Conservation (phyloP, 257 asterid genomes). For the Knoxia roxburghii region DNA sequence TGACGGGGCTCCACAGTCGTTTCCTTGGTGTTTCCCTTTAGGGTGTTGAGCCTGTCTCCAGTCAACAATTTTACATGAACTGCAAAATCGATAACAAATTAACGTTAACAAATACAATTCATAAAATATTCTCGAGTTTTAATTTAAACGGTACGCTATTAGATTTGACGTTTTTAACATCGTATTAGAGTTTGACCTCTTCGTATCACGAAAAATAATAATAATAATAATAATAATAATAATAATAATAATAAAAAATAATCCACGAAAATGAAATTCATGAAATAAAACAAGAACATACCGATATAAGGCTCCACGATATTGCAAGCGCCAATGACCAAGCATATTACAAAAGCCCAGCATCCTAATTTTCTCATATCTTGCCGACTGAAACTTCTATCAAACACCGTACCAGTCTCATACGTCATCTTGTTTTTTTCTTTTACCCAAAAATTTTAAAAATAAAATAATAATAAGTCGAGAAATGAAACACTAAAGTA, state of each 20-base stretch:
- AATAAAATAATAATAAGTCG: not conserved
- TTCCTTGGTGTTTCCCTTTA: constrained; percentile 4
- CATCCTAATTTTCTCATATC: constrained; percentile 33
- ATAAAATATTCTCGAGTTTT: no score
- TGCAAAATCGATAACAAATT: not conserved
- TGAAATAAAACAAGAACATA: constrained; percentile 1
- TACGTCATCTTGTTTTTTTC: constrained; percentile 19
- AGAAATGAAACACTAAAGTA: not conserved
- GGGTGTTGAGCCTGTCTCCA: constrained; percentile 4
- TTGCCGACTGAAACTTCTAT: constrained; percentile 27
- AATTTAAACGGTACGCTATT: no score
- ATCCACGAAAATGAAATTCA: no score
- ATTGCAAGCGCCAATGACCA: constrained; percentile 30
- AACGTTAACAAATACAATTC: not conserved
- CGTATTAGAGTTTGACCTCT: no score
- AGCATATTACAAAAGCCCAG: constrained; percentile 32
- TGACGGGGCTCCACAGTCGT: not conserved
- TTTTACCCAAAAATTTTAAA: not conserved
- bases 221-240: no score
- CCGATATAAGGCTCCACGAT: constrained; percentile 23
- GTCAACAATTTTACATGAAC: constrained; percentile 11
- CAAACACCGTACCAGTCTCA: constrained; percentile 21
- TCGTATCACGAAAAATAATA: no score
- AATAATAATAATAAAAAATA: no score
- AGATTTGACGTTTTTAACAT: no score